A percentile compares a stretch with the other conserved stretches of the same genome.
Conservation (phyloP, 2,329 filamentous ascomycete species). For the Microdochium nivale region DNA sequence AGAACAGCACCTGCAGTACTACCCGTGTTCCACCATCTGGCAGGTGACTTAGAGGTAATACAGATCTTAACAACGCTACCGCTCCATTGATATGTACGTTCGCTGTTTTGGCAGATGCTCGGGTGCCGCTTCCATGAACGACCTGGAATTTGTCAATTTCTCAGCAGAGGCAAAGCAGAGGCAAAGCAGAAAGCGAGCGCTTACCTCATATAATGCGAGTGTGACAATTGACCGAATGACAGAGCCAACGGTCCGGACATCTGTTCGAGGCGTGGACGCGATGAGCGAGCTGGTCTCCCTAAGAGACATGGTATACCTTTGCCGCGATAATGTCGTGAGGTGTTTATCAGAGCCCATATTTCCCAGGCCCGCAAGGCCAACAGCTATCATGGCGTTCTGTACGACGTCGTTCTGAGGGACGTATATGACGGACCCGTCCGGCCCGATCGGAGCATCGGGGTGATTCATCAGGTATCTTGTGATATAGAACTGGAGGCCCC, state of each 20-base stretch:
- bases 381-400: constrained; percentile 43
- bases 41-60: constrained; percentile 27
- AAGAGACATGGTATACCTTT: constrained; percentile 46
- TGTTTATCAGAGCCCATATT: constrained; percentile 39
- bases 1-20: constrained; percentile 46
- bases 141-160: constrained; percentile 15
- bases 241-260: constrained; percentile 26
- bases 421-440: constrained; percentile 25
- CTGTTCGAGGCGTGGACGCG: constrained; percentile 16
- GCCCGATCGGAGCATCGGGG: constrained; percentile 35
- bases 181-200: constrained; percentile 5
- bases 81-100: constrained; percentile 52
- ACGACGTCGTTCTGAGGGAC: constrained; percentile 28
- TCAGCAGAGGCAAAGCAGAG: neutral
- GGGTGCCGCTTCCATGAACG: constrained; percentile 34
- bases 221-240: constrained; percentile 45
- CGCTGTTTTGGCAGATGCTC: constrained; percentile 38
- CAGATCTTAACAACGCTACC: constrained; percentile 44
- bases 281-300: constrained; percentile 35
- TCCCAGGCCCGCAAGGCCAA: constrained; percentile 49
- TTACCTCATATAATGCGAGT: constrained; percentile 54
- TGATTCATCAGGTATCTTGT: constrained; percentile 41
- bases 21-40: constrained; percentile 38
- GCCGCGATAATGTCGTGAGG: constrained; percentile 36
- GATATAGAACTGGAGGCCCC: constrained; percentile 41